Evolutionary conservation across 116 monocot species (phyloP), one percentile per base, ranked within the genome.

Genomic region (Iris pallida): DNA sequence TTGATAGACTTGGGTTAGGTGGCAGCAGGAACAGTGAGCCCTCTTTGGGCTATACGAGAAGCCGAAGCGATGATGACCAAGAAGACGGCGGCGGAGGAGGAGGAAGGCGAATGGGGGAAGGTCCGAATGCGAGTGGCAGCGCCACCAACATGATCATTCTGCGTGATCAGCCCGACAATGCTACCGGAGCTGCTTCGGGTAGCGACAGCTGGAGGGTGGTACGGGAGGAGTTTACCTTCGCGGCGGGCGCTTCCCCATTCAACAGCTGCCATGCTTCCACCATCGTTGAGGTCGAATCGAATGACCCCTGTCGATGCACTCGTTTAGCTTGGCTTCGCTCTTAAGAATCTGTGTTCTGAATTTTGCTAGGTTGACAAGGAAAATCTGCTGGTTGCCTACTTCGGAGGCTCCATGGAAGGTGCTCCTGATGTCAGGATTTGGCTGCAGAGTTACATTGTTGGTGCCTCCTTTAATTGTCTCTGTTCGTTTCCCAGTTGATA

Each of bases 221-320:
- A n/a, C n/a, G n/a, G n/a, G n/a, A n/a, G n/a, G n/a, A n/a, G 59
- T 85, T 70, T 70, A 91, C 87, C 11, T 87, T 84, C 52, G 54
- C 53, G 9, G 68, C 42, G 4, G 82, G 75, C 52, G 58, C 78
- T 14, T 80, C 69, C 10, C 88, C 91, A 62, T 87, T 87, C 72
- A 82, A 77, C 20, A 82, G 77, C 69, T 90, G 90, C 71, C 90
- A 90, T 73, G 90, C 91, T 59, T 91, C 91, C 76, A 87, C 91
- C 47, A 85, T 87, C 42, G 81, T 85, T 42, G 80, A 87, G 85
- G 84, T 80, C 19, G 20, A 41, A 14, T n/a, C n/a, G n/a, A n/a
- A n/a, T n/a, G n/a, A n/a, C n/a, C n/a, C n/a, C n/a, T n/a, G n/a
- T n/a, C n/a, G n/a, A n/a, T n/a, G 52, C 7, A 12, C 1, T 52